Evolutionary conservation across 805 yeast genomes (phyloP).

Genomic region (Starmerella khaoyaiensis): DNA sequence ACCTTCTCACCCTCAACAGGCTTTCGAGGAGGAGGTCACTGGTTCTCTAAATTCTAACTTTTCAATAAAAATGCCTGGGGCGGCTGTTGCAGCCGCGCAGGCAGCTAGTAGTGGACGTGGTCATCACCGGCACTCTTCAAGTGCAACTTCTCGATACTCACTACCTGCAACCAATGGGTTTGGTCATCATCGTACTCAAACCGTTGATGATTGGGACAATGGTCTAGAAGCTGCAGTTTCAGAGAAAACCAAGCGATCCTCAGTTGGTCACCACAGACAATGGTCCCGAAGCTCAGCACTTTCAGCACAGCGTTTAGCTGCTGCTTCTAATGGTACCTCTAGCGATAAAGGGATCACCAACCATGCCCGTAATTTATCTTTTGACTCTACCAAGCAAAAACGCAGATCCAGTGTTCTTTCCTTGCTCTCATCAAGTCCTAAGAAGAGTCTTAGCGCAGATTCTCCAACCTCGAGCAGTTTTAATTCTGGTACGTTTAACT

Average conservation of each 20-base stretch:
- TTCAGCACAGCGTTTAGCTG: not conserved
- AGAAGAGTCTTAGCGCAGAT: constrained; percentile 17
- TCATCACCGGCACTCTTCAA: constrained; percentile 15
- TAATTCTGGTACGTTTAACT: too few species aligned
- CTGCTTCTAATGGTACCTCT: not conserved
- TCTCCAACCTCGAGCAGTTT: not conserved
- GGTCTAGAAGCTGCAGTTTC: constrained; percentile 5
- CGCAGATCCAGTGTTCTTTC: constrained; percentile 16
- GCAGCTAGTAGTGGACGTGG: constrained; percentile 7
- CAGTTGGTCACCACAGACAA: not conserved
- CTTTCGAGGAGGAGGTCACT: constrained; percentile 9
- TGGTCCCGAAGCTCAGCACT: constrained; percentile 3
- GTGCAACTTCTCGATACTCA: constrained; percentile 16
- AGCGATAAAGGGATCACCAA: not conserved
- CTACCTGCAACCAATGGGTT: not conserved
- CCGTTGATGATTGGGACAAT: constrained; percentile 13
- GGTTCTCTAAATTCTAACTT: constrained; percentile 12
- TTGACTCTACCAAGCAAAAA: constrained; percentile 15
- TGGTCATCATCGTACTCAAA: constrained; percentile 9
- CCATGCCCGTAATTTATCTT: constrained; percentile 7
- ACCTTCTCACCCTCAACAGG: not conserved
- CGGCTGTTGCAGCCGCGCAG: constrained; percentile 12
- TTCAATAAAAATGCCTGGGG: constrained; percentile 2
- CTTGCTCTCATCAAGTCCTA: constrained; percentile 10
- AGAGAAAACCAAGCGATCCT: not conserved